A percentile compares a stretch with the other conserved stretches of the same genome.
These are phyloP conservation scores for Colletotrichum acutatum DNA, from an alignment of 2,329 filamentous ascomycete species.

Conservation along the genomic window DNA sequence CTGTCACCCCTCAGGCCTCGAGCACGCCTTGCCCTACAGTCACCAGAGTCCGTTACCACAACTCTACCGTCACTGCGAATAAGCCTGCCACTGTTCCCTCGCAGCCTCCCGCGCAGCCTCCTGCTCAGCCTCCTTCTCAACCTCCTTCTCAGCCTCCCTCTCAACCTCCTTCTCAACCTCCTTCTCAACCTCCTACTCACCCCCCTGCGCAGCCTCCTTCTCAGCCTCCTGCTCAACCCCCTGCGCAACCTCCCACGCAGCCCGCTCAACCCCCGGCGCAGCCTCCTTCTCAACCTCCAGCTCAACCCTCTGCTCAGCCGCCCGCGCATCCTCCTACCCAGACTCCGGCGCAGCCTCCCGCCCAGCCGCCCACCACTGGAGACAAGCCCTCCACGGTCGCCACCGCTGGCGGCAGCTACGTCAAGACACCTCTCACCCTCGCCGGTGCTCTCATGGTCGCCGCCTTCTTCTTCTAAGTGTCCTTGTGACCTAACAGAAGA, in stretches of 20 bases:
- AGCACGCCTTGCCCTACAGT: constrained; percentile 6
- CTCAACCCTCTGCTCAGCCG: constrained; percentile 1
- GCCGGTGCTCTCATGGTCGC: constrained; percentile 1
- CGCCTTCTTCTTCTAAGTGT: constrained; percentile 24
- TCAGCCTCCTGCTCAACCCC: not conserved
- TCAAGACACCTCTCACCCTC: constrained; percentile 23
- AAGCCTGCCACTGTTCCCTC: not conserved
- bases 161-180: not conserved
- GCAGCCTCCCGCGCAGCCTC: not conserved
- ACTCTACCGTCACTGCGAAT: not conserved
- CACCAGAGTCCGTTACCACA: not conserved
- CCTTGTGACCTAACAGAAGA: not conserved
- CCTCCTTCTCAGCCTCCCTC: not conserved
- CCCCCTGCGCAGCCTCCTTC: not conserved
- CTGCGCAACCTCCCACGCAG: not conserved
- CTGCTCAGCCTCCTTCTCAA: not conserved
- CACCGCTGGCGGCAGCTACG: constrained; percentile 19
- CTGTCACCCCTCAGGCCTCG: not conserved
- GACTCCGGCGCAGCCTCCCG: constrained; percentile 1
- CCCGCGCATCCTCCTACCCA: constrained; percentile 3
- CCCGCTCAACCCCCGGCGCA: not conserved
- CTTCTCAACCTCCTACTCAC: not conserved
- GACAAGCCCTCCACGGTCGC: constrained; percentile 15
- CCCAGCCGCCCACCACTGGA: not conserved
- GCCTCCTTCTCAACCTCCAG: not conserved